Evolutionary conservation across 2,329 filamentous ascomycete genomes (phyloP).

Genomic region (Peltaster fructicola): DNA sequence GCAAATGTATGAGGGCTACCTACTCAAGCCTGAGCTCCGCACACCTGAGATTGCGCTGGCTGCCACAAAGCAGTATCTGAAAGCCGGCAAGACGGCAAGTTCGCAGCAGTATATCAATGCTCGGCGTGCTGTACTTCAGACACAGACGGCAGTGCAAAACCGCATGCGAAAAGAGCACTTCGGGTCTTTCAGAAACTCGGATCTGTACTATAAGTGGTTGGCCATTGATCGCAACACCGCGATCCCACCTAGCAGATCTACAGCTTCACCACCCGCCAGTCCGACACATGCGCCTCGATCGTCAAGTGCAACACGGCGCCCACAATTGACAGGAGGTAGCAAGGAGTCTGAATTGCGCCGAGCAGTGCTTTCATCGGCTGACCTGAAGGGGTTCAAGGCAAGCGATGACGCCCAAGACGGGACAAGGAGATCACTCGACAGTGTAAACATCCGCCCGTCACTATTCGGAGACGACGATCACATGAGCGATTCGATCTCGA

Average conservation of each 20-base stretch:
- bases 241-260: conserved; percentile 11
- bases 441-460: conserved; percentile 28
- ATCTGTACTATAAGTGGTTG: conserved; percentile 90
- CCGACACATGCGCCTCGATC: conserved; percentile 7
- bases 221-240: conserved; percentile 54
- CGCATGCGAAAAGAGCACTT: conserved; percentile 70
- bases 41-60: conserved; percentile 52
- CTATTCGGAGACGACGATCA: conserved; percentile 65
- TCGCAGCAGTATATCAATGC: conserved; percentile 69
- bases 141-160: conserved; percentile 69
- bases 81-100: conserved; percentile 57
- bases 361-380: conserved; percentile 42
- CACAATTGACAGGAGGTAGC: conserved; percentile 8
- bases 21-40: conserved; percentile 65
- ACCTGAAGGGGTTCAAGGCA: conserved; percentile 33
- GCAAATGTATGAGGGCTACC: conserved; percentile 80
- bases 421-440: conserved; percentile 54
- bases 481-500: conserved; percentile 60
- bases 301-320: conserved; percentile 8
- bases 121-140: conserved; percentile 59
- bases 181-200: conserved; percentile 74
- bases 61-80: conserved; percentile 60
- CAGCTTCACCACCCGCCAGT: conserved; percentile 9
- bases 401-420: conserved; percentile 28
- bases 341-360: conserved; percentile 35